phyloP scores from a whole-genome alignment of 2,329 filamentous ascomycete genomes.

The Penicillium janthinellum region DNA sequence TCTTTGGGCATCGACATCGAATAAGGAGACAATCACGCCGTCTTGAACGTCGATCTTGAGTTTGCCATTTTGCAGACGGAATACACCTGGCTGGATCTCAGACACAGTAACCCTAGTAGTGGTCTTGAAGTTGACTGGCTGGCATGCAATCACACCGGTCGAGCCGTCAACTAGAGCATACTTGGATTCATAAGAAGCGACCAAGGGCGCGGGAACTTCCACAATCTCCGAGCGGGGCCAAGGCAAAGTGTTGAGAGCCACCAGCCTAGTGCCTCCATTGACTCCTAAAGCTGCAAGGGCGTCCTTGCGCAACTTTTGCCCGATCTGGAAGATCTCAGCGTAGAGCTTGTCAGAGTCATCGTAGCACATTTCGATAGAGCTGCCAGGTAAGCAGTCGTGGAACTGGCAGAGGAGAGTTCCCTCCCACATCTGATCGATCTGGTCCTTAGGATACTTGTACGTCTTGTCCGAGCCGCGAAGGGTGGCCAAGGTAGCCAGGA shows the following conservation, averaged over 20 bases:
- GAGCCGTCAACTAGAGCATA: slow-evolving; percentile 52
- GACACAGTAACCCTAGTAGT: slow-evolving; percentile 48
- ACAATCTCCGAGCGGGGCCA: slow-evolving; percentile 80
- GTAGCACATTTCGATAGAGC: slow-evolving; percentile 96
- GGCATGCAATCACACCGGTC: slow-evolving; percentile 46
- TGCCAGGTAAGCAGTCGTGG: slow-evolving; percentile 94
- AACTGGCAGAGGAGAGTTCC: slow-evolving; percentile 89
- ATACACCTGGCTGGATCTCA: slow-evolving; percentile 62
- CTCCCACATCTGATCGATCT: slow-evolving; percentile 98
- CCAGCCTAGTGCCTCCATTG: slow-evolving; percentile 50
- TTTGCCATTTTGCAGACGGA: slow-evolving; percentile 76
- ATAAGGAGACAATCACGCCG: slow-evolving; percentile 81
- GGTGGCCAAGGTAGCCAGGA: slow-evolving; percentile 81
- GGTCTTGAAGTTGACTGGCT: slow-evolving; percentile 27
- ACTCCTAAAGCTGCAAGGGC: slow-evolving; percentile 70
- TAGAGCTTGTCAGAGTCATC: slow-evolving; percentile 94
- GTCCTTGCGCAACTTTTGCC: slow-evolving; percentile 69
- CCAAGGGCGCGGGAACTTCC: slow-evolving; percentile 54
- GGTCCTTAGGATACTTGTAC: slow-evolving; percentile 89
- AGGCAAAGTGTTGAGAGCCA: slow-evolving; percentile 81
- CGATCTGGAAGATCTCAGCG: slow-evolving; percentile 75
- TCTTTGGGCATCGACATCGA: slow-evolving; percentile 71
- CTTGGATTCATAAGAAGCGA: slow-evolving; percentile 25
- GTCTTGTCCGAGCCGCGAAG: slow-evolving; percentile 60
- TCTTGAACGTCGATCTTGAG: slow-evolving; percentile 71